Evolutionary conservation across 1,284 basidiomycete species (phyloP), one percentile per base, ranked within the genome.

Genomic region (Leccinum angustisporum): DNA sequence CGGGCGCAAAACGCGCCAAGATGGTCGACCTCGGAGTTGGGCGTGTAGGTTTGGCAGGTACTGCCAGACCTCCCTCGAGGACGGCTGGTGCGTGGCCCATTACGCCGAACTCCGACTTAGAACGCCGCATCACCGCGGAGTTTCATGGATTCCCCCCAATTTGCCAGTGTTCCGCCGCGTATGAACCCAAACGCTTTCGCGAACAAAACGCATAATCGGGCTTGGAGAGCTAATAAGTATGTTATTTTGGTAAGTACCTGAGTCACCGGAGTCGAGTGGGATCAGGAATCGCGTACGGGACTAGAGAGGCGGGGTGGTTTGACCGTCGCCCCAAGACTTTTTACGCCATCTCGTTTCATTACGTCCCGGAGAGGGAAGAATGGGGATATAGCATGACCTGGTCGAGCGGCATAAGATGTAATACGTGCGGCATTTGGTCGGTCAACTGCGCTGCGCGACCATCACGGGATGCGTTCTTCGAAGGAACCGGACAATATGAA

Each of bases 291-390:
- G 14, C 14, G 34, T 58, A 43, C 34, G 59, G 68, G 25, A 38
- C 25, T 65, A 68, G 31, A 58, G 25, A 14, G 60, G 59, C 27
- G 27, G 16, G n/a, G 46, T 21, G 2, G 6, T 48, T 48, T 48
- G 46, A 7, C 46, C 27, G 54, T 30, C 25, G 13, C 27, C 50
- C 14, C 27, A 34, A 27, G n/a, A 5, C 31, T 18, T 8, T 51
- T 58, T 30, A n/a, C 9, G 31, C 31, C 54, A 36, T 46, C 38
- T 57, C 25, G 53, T 61, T 70, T 68, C 52, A 58, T 66, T 70
- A 57, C 67, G 67, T 68, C 27, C 14, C 9, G 8, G 14, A 30
- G 4, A 13, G n/a, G 9, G 11, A 11, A 18, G 7, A n/a, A 21
- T 48, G 27, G 13, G 13, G 50, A 51, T 30, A 14, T 13, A 31